Evolutionary conservation across 2,329 filamentous ascomycete species (phyloP), one percentile per base, ranked within the genome.

Genomic region (Pestalotiopsis sp.): DNA sequence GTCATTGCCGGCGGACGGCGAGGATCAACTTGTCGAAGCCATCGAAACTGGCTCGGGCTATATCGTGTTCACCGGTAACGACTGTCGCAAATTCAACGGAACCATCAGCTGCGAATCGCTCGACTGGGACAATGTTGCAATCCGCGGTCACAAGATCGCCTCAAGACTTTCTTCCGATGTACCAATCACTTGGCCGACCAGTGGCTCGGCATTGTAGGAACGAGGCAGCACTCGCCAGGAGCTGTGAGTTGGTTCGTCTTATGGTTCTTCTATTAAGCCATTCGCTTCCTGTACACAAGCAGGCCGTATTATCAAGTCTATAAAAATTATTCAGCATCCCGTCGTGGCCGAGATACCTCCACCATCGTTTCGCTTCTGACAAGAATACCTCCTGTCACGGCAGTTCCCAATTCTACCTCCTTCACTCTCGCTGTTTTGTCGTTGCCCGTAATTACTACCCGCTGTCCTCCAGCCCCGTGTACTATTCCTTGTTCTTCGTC

Each of bases 11-110:
- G 65, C 68, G 25, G 27, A 23, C 52, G 14, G 66, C 23, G 61
- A 62, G 4, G 31, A 14, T 20, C 12, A 39, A 36, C 12, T 31
- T 20, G 31, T 13, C 17, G 31, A 36, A 36, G 4, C 14, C 27
- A 3, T 23, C 6, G 67, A 71, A 12, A 71, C 69, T 13, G 72
- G 72, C 9, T 70, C 68, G 4, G 72, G 74, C 23, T 77, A 76
- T 61, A 67, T 75, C 12, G 74, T 75, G 7, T 75, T 75, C 61
- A 71, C 72, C 7, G 69, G 71, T 12, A 74, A 74, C 39, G 71
- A 74, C 64, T 75, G 74, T 52, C 70, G 69, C 56, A 73, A 71
- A 9, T 75, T 76, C 45, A 68, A 71, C 17, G 73, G 73, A 3
- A 75, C 74, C 0, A 71, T 75, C 36, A 74, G 70, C 61, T 74